These are phyloP conservation scores for Starmerella cellae DNA, from an alignment of 805 yeast species.

Conservation along the genomic window DNA sequence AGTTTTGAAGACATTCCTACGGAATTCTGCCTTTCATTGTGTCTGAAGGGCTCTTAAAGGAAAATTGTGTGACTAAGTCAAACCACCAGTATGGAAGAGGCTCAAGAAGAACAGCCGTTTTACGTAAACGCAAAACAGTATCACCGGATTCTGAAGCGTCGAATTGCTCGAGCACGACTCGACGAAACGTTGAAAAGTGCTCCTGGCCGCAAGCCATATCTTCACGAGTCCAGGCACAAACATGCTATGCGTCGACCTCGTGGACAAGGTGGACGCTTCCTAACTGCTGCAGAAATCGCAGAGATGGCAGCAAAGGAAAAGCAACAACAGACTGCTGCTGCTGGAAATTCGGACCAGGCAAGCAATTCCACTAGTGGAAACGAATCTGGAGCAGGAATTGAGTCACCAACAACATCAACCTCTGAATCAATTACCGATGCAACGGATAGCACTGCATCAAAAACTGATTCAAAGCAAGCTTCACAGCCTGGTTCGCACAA, in stretches of 20 bases:
- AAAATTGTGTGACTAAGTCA: too few relatives aligned
- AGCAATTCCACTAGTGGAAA: not conserved
- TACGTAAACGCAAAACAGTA: conserved; percentile 97
- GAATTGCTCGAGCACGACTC: conserved; percentile 83
- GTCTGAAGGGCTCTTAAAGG: too few relatives aligned
- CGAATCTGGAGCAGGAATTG: too few relatives aligned
- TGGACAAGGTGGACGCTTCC: conserved; percentile 95
- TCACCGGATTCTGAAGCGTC: conserved; percentile 81
- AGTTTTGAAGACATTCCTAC: too few relatives aligned
- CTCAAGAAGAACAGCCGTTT: conserved; percentile 70
- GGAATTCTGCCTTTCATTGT: too few relatives aligned
- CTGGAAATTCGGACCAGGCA: not conserved
- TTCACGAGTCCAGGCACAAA: conserved; percentile 94
- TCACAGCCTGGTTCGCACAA: too few relatives aligned
- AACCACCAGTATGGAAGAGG: conserved; percentile 1
- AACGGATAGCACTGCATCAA: too few relatives aligned
- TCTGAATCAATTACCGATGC: too few relatives aligned
- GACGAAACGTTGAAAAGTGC: conserved; percentile 82
- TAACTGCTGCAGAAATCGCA: conserved; percentile 79
- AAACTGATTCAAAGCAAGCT: too few relatives aligned
- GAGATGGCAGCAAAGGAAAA: conserved; percentile 23
- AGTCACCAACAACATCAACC: too few relatives aligned
- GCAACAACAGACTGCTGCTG: not conserved
- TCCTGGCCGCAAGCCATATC: conserved; percentile 68
- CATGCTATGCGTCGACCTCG: conserved; percentile 99